phyloP scores from a whole-genome alignment of 441 rosid species.

The Raphanus hybrid region DNA sequence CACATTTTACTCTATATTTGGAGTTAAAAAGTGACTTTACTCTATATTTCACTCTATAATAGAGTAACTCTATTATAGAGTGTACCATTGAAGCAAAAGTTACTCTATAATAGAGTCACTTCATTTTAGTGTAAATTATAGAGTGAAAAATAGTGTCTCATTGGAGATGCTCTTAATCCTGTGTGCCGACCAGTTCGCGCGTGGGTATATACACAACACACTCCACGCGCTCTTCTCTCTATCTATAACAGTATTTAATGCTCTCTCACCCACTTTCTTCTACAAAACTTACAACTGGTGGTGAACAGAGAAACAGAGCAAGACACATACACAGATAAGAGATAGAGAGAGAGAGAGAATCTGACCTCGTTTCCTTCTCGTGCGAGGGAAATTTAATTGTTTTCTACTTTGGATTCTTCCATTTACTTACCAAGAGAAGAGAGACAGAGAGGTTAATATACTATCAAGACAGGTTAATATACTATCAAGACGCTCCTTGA shows the following conservation, averaged over 20 bases:
- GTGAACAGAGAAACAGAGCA: constrained; percentile 36
- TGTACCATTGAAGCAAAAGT: too few species aligned
- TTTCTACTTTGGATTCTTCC: constrained; percentile 26
- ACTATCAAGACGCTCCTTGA: constrained; percentile 28
- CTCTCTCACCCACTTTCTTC: constrained; percentile 37
- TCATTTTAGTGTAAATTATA: too few species aligned
- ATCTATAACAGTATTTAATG: constrained; percentile 26
- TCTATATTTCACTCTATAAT: too few species aligned
- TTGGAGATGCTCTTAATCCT: neutral
- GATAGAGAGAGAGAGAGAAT: constrained; percentile 2
- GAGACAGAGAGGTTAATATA: constrained; percentile 17
- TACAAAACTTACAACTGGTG: constrained; percentile 28
- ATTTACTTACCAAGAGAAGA: constrained; percentile 25
- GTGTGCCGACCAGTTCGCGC: constrained; percentile 30
- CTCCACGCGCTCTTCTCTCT: neutral
- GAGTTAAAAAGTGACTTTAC: too few species aligned
- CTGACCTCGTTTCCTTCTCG: constrained; percentile 38
- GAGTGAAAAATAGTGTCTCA: too few species aligned
- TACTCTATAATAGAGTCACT: too few species aligned
- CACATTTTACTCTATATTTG: too few species aligned
- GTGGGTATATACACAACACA: neutral
- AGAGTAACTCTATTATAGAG: too few species aligned
- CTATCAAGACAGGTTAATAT: constrained; percentile 23
- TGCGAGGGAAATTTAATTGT: constrained; percentile 38
- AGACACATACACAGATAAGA: neutral